phyloP scores from a whole-genome alignment of 2,329 filamentous ascomycete genomes.

The Acarospora socialis region DNA sequence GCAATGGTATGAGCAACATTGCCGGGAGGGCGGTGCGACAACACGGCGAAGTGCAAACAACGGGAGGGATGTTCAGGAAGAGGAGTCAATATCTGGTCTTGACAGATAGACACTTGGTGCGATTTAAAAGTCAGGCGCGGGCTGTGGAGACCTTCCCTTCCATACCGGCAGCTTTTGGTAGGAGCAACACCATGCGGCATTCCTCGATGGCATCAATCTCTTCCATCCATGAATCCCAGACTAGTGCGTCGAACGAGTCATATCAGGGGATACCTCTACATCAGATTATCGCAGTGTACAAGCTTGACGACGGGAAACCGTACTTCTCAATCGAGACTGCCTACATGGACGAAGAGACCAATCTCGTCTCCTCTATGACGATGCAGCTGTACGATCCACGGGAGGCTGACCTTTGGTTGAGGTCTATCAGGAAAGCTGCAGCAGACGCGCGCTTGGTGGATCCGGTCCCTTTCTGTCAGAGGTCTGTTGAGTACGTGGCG shows the following conservation, averaged over 20 bases:
- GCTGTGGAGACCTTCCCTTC: constrained; percentile 48
- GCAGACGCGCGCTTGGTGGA: constrained; percentile 40
- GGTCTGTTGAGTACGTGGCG: constrained; percentile 47
- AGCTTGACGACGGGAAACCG: constrained; percentile 51
- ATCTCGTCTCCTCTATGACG: constrained; percentile 47
- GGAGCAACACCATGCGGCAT: constrained; percentile 36
- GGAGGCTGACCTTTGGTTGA: constrained; percentile 52
- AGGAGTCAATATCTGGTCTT: constrained; percentile 59
- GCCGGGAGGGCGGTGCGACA: constrained; percentile 40
- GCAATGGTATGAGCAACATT: constrained; percentile 25
- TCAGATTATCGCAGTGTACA: constrained; percentile 53
- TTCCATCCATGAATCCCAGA: constrained; percentile 48
- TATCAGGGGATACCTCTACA: constrained; percentile 44
- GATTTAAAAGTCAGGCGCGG: constrained; percentile 54
- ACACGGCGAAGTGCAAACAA: constrained; percentile 57
- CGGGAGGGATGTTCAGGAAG: constrained; percentile 55
- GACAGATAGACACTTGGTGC: constrained; percentile 52
- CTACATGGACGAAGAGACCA: constrained; percentile 50
- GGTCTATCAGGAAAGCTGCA: constrained; percentile 45
- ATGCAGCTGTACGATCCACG: constrained; percentile 50
- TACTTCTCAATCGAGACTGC: constrained; percentile 54
- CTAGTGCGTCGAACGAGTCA: constrained; percentile 40
- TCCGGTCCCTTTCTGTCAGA: constrained; percentile 39
- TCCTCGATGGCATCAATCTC: constrained; percentile 43
- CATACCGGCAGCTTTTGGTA: constrained; percentile 29